These are phyloP conservation scores for Syzygium aromaticum DNA, from an alignment of 345 rosid species.

Conservation along the genomic window DNA sequence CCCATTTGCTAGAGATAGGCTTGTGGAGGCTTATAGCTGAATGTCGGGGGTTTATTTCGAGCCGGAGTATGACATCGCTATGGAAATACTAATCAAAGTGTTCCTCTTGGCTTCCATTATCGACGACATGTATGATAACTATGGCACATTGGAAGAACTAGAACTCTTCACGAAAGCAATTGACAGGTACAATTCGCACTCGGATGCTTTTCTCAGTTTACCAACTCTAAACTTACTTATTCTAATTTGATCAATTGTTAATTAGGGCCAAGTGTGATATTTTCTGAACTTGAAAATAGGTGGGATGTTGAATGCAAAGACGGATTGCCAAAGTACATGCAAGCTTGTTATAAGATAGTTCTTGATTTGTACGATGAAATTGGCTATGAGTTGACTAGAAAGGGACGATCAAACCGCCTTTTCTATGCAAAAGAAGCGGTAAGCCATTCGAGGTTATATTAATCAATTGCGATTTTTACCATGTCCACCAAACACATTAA, in stretches of 20 bases:
- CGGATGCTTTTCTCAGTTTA: background rate
- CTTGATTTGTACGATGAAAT: background rate
- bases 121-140: background rate
- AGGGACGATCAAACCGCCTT: background rate
- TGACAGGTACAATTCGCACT: background rate
- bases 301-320: background rate
- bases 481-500: background rate
- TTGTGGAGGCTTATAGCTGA: background rate
- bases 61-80: background rate
- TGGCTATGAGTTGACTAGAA: background rate
- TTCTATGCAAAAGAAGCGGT: background rate
- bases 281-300: background rate
- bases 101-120: background rate
- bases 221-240: background rate
- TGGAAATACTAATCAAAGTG: background rate
- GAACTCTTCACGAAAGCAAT: background rate
- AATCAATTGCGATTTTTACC: background rate
- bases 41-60: background rate
- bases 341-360: background rate
- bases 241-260: background rate
- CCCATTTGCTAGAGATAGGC: constrained; percentile 2
- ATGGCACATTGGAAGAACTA: background rate
- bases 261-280: too few relatives aligned
- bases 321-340: background rate
- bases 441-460: too few relatives aligned